Evolutionary conservation across 2,329 filamentous ascomycete genomes (phyloP).

Genomic region (Huntiella bhutanensis): DNA sequence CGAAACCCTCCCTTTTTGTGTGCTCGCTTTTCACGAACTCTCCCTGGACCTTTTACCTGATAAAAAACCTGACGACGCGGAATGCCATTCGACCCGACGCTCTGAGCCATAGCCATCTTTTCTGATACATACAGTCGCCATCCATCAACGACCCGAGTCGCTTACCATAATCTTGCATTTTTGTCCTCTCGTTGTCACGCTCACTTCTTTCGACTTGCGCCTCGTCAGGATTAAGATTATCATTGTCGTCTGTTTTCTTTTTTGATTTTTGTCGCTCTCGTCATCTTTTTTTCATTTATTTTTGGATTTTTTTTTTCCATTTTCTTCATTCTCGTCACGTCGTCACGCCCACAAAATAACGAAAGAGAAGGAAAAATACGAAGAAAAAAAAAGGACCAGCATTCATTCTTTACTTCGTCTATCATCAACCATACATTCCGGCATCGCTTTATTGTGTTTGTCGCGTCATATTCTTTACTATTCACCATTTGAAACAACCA

Average conservation of each 20-base stretch:
- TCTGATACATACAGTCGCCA: background rate
- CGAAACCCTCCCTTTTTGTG: too few species aligned
- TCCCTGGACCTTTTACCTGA: too few species aligned
- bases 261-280: slow-evolving; percentile 2
- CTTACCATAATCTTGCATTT: background rate
- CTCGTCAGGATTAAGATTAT: background rate
- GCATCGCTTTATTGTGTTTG: background rate
- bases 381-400: background rate
- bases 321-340: background rate
- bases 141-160: background rate
- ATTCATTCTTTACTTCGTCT: slow-evolving; percentile 1
- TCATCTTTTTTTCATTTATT: slow-evolving; percentile 1
- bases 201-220: slow-evolving; percentile 1
- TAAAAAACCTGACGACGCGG: background rate
- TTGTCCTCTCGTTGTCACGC: background rate
- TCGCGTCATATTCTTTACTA: background rate
- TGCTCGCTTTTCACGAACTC: too few species aligned
- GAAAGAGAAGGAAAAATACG: background rate
- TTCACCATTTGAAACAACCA: background rate
- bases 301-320: slow-evolving; percentile 2
- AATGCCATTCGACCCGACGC: background rate
- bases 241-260: background rate
- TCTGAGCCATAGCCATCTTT: background rate
- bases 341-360: background rate
- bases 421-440: background rate